These are phyloP conservation scores for Neurospora sp. DNA, from an alignment of 495 filamentous ascomycete species.

Conservation along the genomic window DNA sequence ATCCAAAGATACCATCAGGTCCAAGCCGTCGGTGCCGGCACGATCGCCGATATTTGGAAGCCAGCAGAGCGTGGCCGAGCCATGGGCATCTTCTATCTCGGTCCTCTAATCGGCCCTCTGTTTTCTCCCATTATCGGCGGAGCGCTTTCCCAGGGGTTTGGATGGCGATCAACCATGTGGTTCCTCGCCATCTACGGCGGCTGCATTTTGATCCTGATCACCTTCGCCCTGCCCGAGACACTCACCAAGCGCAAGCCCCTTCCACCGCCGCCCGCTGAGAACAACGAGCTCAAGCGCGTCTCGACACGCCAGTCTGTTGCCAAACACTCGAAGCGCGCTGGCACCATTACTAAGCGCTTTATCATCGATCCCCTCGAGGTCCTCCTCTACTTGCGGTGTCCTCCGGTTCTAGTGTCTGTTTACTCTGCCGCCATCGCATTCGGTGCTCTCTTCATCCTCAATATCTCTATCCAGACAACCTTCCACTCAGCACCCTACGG, in stretches of 20 bases:
- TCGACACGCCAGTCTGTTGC: slow-evolving; percentile 55
- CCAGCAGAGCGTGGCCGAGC: slow-evolving; percentile 66
- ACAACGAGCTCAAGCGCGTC: slow-evolving; percentile 37
- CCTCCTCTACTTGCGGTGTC: slow-evolving; percentile 68
- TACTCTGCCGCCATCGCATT: slow-evolving; percentile 79
- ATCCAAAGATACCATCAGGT: slow-evolving; percentile 29
- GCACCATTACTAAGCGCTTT: slow-evolving; percentile 48
- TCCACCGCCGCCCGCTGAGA: neutral
- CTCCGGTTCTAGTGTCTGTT: slow-evolving; percentile 70
- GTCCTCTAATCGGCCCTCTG: slow-evolving; percentile 76
- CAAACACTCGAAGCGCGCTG: slow-evolving; percentile 40
- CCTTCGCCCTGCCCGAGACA: slow-evolving; percentile 66
- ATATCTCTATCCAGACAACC: slow-evolving; percentile 69
- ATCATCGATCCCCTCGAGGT: slow-evolving; percentile 75
- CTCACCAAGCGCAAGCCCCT: slow-evolving; percentile 26
- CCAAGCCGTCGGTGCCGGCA: slow-evolving; percentile 87
- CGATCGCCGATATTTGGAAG: slow-evolving; percentile 90
- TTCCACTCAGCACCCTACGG: slow-evolving; percentile 68
- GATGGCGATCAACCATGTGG: slow-evolving; percentile 84
- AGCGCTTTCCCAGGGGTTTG: slow-evolving; percentile 54
- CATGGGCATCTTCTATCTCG: slow-evolving; percentile 92
- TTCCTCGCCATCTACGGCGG: slow-evolving; percentile 74
- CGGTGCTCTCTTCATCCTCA: slow-evolving; percentile 73
- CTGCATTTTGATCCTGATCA: slow-evolving; percentile 47
- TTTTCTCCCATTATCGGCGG: slow-evolving; percentile 84